These are phyloP conservation scores for Jamesozyma spencerorum DNA, from an alignment of 805 yeast genomes.

Conservation along the genomic window DNA sequence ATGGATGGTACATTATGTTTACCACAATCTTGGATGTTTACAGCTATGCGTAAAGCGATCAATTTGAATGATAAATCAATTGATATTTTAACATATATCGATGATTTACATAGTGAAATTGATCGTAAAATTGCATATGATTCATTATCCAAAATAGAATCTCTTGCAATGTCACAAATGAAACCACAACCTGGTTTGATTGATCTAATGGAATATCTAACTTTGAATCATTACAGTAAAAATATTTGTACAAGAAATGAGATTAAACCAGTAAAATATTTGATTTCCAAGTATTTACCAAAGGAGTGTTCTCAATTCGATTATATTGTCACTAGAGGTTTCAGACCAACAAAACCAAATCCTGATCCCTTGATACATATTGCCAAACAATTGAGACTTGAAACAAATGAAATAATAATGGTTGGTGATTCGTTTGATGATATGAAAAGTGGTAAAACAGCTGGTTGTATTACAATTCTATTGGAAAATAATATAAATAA, in stretches of 20 bases:
- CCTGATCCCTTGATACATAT: slow-evolving; percentile 56
- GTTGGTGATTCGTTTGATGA: slow-evolving; percentile 71
- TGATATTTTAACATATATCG: slow-evolving; percentile 49
- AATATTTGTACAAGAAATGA: slow-evolving; percentile 59
- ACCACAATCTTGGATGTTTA: slow-evolving; percentile 53
- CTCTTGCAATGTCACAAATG: slow-evolving; percentile 54
- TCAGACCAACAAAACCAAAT: slow-evolving; percentile 59
- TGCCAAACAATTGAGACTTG: slow-evolving; percentile 38
- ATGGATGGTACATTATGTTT: slow-evolving; percentile 73
- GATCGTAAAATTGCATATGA: slow-evolving; percentile 37
- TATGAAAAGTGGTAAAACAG: slow-evolving; percentile 52
- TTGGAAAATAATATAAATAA: slow-evolving; percentile 44
- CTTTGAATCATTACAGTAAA: slow-evolving; percentile 33
- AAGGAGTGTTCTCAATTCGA: slow-evolving; percentile 32
- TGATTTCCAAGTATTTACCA: slow-evolving; percentile 38
- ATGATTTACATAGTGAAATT: slow-evolving; percentile 31
- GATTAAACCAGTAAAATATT: slow-evolving; percentile 44
- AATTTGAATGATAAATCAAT: slow-evolving; percentile 36
- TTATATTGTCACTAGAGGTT: slow-evolving; percentile 53
- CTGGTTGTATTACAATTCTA: slow-evolving; percentile 52
- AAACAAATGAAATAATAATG: slow-evolving; percentile 46
- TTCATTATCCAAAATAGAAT: slow-evolving; percentile 44
- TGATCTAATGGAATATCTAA: slow-evolving; percentile 31
- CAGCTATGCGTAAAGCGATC: slow-evolving; percentile 51
- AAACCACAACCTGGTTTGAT: slow-evolving; percentile 40